Conservation (phyloP, 768 basidiomycete genomes). For the Albatrellus ellisii region DNA sequence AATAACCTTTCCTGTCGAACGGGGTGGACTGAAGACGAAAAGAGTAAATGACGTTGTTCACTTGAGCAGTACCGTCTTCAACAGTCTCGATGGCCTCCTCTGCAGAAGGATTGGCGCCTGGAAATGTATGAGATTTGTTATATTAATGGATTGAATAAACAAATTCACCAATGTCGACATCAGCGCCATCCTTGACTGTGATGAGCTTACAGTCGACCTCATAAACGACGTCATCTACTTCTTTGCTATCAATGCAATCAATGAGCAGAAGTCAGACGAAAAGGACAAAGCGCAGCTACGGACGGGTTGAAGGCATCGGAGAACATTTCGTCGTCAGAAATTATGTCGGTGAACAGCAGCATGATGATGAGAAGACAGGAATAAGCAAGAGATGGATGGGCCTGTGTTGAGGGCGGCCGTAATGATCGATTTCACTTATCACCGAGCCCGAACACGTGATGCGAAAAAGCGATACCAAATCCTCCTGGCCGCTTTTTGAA, state of each 20-base stretch:
- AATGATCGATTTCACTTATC: slow-evolving; percentile 15
- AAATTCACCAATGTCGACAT: slow-evolving; percentile 75
- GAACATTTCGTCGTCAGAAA: slow-evolving; percentile 82
- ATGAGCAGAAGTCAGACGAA: background rate
- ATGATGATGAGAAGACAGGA: slow-evolving; percentile 26
- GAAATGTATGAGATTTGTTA: background rate
- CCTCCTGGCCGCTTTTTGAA: too few relatives aligned
- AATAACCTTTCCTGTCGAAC: slow-evolving; percentile 88
- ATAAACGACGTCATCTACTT: slow-evolving; percentile 62
- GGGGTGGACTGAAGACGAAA: slow-evolving; percentile 74
- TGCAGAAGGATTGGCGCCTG: slow-evolving; percentile 86
- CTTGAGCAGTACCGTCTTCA: slow-evolving; percentile 60
- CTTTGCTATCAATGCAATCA: slow-evolving; percentile 39
- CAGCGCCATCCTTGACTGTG: slow-evolving; percentile 55
- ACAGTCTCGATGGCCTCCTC: slow-evolving; percentile 77
- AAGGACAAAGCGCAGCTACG: slow-evolving; percentile 17
- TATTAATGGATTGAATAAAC: slow-evolving; percentile 2
- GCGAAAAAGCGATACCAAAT: too few relatives aligned
- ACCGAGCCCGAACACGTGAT: too few relatives aligned
- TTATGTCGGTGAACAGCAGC: slow-evolving; percentile 64
- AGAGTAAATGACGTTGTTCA: slow-evolving; percentile 88
- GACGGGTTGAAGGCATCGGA: slow-evolving; percentile 87
- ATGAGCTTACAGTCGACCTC: slow-evolving; percentile 79
- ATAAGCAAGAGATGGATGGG: slow-evolving; percentile 7
- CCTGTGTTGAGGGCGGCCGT: slow-evolving; percentile 12